Evolutionary conservation across 768 basidiomycete genomes (phyloP), one percentile per base, ranked within the genome.

Genomic region (Chalciporus piperatus): DNA sequence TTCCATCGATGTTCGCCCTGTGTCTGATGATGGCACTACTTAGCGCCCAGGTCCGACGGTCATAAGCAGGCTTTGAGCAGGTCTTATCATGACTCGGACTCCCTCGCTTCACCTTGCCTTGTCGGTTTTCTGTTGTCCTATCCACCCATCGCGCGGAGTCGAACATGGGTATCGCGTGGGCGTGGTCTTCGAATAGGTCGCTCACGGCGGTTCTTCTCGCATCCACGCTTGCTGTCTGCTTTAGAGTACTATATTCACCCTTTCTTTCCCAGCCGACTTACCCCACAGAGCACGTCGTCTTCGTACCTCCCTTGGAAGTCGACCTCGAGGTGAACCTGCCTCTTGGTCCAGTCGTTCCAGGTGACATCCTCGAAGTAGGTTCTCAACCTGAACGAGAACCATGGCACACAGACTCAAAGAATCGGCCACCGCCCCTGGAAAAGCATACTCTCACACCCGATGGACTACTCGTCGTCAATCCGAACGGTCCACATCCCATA

Each of bases 401-500:
- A 32, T 30, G 32, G 25, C 41, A 5, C 35, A 23, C 35, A 30
- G 23, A 52, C 28, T 37, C 16, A 4, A 14, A 37, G 16, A 14
- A 37, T n/a, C 16, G 10, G n/a, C n/a, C 12, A n/a, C 43, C 4
- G 11, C 43, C 30, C 2, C 52, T 60, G 4, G 60, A 44, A 7
- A 17, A 35, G 7, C 72, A 74, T 43, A 52, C 46, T 1, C 51
- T 59, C 25, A 52, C 61, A 2, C n/a, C 52, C 1, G 63, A 69
- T 23, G 73, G 73, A 1, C 50, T 71, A 20, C 59, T 74, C 9
- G 41, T 66, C 19, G 70, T 72, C 53, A 69, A 74, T 41, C 65
- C 65, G 0, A 41, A 65, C 5, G 73, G 69, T 0, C 57, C 66
- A 1, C 76, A 80, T 55, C 78, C 77, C 1, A 73, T 80, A n/a